A percentile compares a stretch with the other conserved stretches of the same genome.
Conservation (phyloP, 1,284 basidiomycete genomes). For the Athelia psychrophila region DNA sequence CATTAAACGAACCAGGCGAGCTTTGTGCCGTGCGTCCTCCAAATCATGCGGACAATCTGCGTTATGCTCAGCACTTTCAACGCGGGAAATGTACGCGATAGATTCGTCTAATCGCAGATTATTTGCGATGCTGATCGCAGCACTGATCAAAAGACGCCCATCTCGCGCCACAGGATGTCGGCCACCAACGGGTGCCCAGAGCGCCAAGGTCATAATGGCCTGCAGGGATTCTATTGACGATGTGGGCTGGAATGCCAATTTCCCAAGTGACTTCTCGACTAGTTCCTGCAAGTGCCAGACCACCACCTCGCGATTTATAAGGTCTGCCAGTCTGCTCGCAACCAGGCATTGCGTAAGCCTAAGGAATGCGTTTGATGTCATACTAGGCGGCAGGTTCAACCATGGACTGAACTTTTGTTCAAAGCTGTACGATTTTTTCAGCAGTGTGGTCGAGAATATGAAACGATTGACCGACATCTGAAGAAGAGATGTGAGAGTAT, state of each 20-base stretch:
- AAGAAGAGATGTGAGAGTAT: constrained; percentile 33
- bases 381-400: constrained; percentile 31
- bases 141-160: constrained; percentile 35
- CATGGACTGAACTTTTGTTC: constrained; percentile 40
- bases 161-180: constrained; percentile 21
- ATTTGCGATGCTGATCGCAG: constrained; percentile 45
- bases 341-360: constrained; percentile 36
- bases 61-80: constrained; percentile 6
- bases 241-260: constrained; percentile 37
- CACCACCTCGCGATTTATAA: constrained; percentile 28
- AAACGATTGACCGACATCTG: constrained; percentile 25
- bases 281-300: constrained; percentile 38
- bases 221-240: constrained; percentile 38
- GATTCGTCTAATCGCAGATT: constrained; percentile 36
- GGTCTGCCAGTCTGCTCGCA: constrained; percentile 36
- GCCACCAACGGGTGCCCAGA: constrained; percentile 40
- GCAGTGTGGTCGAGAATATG: neutral
- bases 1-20: constrained; percentile 30
- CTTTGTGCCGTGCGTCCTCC: constrained; percentile 26
- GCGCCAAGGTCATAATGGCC: constrained; percentile 37
- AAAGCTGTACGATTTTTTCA: constrained; percentile 28
- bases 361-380: constrained; percentile 23
- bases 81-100: constrained; percentile 25
- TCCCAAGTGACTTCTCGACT: constrained; percentile 33
- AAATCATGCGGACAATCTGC: constrained; percentile 21